Evolutionary conservation across 2,329 filamentous ascomycete species (phyloP), one percentile per base, ranked within the genome.

Genomic region (Talaromyces marneffei): DNA sequence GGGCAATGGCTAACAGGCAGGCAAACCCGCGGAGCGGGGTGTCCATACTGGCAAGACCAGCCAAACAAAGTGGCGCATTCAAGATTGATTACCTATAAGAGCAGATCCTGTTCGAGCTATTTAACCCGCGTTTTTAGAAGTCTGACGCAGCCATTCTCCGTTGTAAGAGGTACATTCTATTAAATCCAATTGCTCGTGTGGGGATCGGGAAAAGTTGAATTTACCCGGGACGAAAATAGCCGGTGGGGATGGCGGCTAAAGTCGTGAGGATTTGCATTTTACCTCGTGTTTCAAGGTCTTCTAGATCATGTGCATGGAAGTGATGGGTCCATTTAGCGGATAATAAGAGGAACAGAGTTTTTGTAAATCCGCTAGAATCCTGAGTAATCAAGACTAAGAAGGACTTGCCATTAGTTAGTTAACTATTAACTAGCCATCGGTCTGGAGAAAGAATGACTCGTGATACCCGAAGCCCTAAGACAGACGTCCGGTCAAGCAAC

Each of bases 1-100:
- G 52, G 52, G 52, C 52, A 55, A 29, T 18, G 8, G n/a, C 50
- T 35, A 55, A 20, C 7, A 33, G 20, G 52, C 52, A 55, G 33
- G 52, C 52, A n/a, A 55, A 39, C 33, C 33, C 52, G 33, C 25
- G 52, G 40, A 55, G 52, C 52, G 52, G 52, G 52, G 52, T 55
- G 52, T 33, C 14, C 29, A 25, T 40, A 35, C 33, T n/a, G 39
- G 31, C 27, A 50, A 31, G 12, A 23, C 23, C 25, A n/a, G n/a
- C 20, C 20, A 46, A 16, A 31, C 27, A 50, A 50, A 50, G 46
- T 50, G 27, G 46, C 42, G 42, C 25, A 40, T 18, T 18, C 37
- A 4, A 42, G 39, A n/a, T 20, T 12, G 20, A 3, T 42, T 42
- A 20, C 39, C 39, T 48, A 14, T 48, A 25, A 53, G 31, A 53